Percentiles rank a stretch among this genome's conserved stretches.
Evolutionary conservation across 805 yeast species (phyloP).

Genomic region (Suhomyces sp.): DNA sequence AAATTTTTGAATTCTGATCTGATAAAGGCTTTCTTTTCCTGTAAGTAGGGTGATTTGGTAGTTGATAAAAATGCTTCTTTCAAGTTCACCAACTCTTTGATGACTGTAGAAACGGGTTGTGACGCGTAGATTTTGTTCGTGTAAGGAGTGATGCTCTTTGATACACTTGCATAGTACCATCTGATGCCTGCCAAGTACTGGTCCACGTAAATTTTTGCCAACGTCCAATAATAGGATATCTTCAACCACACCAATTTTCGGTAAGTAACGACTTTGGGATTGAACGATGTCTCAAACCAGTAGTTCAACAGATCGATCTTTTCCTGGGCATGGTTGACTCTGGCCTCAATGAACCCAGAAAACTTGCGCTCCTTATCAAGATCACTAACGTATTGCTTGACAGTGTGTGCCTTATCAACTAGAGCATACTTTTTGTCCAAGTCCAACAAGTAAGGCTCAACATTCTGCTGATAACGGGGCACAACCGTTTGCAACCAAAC

Average conservation of each 20-base stretch:
- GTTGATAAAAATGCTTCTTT: slow-evolving; percentile 2
- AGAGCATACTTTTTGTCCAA: neutral
- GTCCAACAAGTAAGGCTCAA: slow-evolving; percentile 1
- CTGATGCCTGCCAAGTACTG: too few relatives aligned
- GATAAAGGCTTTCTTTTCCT: slow-evolving; percentile 23
- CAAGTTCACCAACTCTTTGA: too few relatives aligned
- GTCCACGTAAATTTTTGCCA: neutral
- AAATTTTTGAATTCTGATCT: slow-evolving; percentile 26
- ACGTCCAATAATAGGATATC: slow-evolving; percentile 1
- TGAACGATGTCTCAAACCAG: neutral
- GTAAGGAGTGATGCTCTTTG: too few relatives aligned
- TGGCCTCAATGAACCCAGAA: neutral
- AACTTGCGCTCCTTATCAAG: slow-evolving; percentile 1
- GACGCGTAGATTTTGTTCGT: too few relatives aligned
- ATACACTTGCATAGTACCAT: neutral
- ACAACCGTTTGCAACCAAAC: neutral
- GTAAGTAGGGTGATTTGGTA: slow-evolving; percentile 11
- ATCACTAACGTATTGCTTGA: neutral
- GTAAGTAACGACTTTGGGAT: neutral
- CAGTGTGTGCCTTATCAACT: neutral
- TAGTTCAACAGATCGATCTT: neutral
- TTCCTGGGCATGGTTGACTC: neutral
- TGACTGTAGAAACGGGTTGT: too few relatives aligned
- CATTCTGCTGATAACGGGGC: slow-evolving; percentile 1
- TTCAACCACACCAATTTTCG: neutral